A percentile compares a stretch with the other conserved stretches of the same genome.
Conservation (phyloP, 179 eudicot genomes). For the Silene coronaria region DNA sequence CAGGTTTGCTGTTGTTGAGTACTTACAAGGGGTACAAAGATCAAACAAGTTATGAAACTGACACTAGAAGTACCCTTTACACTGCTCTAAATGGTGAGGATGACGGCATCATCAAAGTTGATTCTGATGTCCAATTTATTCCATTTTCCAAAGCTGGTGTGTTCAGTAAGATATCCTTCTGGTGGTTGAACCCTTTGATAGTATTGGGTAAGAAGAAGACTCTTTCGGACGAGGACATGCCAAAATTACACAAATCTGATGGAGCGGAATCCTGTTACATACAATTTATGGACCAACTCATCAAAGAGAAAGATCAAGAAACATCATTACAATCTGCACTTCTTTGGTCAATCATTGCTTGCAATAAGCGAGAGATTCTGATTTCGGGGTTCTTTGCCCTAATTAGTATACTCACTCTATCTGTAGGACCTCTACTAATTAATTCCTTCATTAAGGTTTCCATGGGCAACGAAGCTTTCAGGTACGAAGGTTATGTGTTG, state of each 20-base stretch:
- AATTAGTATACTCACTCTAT: constrained; percentile 27
- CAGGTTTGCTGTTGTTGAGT: constrained; percentile 20
- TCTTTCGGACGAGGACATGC: constrained; percentile 31
- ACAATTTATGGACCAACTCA: constrained; percentile 22
- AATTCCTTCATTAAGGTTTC: constrained; percentile 39
- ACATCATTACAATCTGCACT: constrained; percentile 18
- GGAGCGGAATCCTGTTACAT: constrained; percentile 33
- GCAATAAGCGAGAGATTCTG: constrained; percentile 30
- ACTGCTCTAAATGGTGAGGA: constrained; percentile 26
- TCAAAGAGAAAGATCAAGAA: constrained; percentile 18
- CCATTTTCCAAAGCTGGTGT: constrained; percentile 28
- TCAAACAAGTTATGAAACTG: constrained; percentile 20
- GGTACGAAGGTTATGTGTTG: constrained; percentile 33
- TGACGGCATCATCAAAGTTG: not conserved
- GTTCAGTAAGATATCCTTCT: constrained; percentile 32
- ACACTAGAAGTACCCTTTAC: constrained; percentile 25
- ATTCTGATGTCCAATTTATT: constrained; percentile 17
- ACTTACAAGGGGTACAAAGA: constrained; percentile 38
- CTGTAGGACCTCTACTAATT: constrained; percentile 39
- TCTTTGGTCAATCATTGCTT: constrained; percentile 27
- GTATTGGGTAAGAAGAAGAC: constrained; percentile 29
- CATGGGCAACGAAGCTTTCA: constrained; percentile 32
- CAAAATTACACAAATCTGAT: constrained; percentile 27
- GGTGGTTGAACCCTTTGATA: constrained; percentile 41
- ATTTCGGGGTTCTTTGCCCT: constrained; percentile 40